Conservation (phyloP, 257 asterid species). For the Echites panduratus region DNA sequence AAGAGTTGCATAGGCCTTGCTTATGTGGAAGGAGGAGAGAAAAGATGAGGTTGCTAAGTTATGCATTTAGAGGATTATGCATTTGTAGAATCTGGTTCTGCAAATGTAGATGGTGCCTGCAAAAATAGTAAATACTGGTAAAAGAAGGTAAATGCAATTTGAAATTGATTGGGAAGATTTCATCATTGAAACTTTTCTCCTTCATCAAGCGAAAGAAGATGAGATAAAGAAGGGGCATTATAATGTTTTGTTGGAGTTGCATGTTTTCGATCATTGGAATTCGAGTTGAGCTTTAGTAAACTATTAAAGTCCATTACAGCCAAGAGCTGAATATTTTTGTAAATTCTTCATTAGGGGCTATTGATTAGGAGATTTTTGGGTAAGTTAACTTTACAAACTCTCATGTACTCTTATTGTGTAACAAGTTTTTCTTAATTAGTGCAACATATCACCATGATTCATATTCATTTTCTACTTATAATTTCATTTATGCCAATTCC, state of each 20-base stretch:
- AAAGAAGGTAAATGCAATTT: constrained; percentile 33
- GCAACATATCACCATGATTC: not conserved
- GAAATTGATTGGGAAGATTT: constrained; percentile 76
- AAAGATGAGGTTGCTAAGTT: constrained; percentile 63
- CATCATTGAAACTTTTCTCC: constrained; percentile 76
- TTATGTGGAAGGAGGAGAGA: constrained; percentile 53
- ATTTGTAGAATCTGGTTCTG: constrained; percentile 29
- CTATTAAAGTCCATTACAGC: not conserved
- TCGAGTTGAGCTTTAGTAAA: not conserved
- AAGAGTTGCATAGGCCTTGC: constrained; percentile 55
- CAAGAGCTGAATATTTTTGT: not conserved
- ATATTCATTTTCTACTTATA: not conserved
- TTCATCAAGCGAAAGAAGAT: constrained; percentile 63
- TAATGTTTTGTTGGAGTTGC: constrained; percentile 58
- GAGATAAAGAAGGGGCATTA: constrained; percentile 87
- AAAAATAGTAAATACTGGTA: constrained; percentile 26
- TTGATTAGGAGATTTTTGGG: not conserved
- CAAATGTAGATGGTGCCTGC: not conserved
- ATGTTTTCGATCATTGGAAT: constrained; percentile 45
- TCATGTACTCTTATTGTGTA: not conserved
- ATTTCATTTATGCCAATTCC: not conserved
- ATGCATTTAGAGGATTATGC: constrained; percentile 57
- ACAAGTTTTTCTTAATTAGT: not conserved
- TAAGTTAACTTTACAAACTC: not conserved
- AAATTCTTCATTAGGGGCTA: not conserved